These are phyloP conservation scores for Xylaria acuta DNA, from an alignment of 495 filamentous ascomycete species.

Conservation along the genomic window DNA sequence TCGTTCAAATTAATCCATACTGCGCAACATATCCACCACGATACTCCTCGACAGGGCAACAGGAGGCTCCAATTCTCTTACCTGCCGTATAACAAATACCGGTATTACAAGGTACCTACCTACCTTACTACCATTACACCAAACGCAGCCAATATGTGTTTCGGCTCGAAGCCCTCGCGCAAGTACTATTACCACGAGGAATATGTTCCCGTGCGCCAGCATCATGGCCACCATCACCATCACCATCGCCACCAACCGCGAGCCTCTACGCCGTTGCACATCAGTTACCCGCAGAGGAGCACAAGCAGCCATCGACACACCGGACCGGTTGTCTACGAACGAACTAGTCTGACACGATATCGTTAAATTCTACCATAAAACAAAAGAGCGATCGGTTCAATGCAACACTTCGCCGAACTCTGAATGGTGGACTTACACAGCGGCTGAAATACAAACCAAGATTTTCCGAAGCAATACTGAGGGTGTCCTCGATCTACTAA, in stretches of 20 bases:
- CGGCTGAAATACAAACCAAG: not conserved
- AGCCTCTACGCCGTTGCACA: slow-evolving; percentile 15
- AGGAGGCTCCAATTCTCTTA: not conserved
- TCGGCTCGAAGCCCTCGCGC: slow-evolving; percentile 43
- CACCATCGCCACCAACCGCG: slow-evolving; percentile 40
- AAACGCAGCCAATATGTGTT: slow-evolving; percentile 46
- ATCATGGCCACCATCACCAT: slow-evolving; percentile 38
- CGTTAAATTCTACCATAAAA: slow-evolving; percentile 20
- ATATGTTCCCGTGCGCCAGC: slow-evolving; percentile 47
- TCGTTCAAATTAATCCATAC: not conserved
- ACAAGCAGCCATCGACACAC: slow-evolving; percentile 41
- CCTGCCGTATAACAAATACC: not conserved
- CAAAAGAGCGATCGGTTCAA: not conserved
- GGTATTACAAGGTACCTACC: slow-evolving; percentile 7
- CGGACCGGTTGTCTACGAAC: slow-evolving; percentile 41
- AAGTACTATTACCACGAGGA: slow-evolving; percentile 60
- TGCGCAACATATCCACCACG: not conserved
- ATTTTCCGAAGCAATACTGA: slow-evolving; percentile 1
- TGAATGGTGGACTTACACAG: not conserved
- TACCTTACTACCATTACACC: slow-evolving; percentile 16
- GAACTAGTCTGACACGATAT: slow-evolving; percentile 41
- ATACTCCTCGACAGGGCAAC: not conserved
- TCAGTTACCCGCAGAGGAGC: slow-evolving; percentile 39
- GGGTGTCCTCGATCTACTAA: not conserved
- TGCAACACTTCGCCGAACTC: not conserved